These are phyloP conservation scores for Clarireedia paspali DNA, from an alignment of 2,329 filamentous ascomycete genomes.

Conservation along the genomic window DNA sequence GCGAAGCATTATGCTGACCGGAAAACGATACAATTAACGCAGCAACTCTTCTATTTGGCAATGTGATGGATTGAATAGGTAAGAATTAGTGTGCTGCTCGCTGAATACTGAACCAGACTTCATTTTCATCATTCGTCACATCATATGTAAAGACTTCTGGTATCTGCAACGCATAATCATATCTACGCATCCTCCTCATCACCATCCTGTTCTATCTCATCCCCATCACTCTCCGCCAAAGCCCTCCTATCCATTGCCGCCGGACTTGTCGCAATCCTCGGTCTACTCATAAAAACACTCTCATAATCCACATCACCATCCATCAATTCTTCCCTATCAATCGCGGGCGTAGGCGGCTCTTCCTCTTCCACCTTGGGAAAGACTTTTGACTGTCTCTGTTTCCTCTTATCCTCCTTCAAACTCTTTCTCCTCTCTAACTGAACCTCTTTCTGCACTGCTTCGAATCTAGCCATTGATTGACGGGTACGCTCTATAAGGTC, in stretches of 20 bases:
- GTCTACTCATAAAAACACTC: conserved; percentile 77
- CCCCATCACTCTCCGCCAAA: neutral
- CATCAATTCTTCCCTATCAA: conserved; percentile 43
- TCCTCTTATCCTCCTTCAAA: conserved; percentile 35
- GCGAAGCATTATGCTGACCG: too few relatives aligned
- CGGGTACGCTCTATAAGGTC: conserved; percentile 48
- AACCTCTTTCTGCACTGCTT: conserved; percentile 52
- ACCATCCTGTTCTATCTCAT: neutral
- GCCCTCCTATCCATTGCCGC: conserved; percentile 6
- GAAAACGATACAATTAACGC: too few relatives aligned
- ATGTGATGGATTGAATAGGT: too few relatives aligned
- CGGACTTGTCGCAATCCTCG: conserved; percentile 72
- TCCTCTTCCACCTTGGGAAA: conserved; percentile 45
- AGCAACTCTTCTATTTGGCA: too few relatives aligned
- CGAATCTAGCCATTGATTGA: conserved; percentile 54
- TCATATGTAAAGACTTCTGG: too few relatives aligned
- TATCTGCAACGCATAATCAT: too few relatives aligned
- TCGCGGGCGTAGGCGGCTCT: conserved; percentile 19
- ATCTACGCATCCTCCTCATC: too few relatives aligned
- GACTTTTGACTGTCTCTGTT: conserved; percentile 37
- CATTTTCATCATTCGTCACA: too few relatives aligned
- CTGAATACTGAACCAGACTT: too few relatives aligned
- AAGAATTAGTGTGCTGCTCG: too few relatives aligned
- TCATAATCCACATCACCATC: conserved; percentile 56
- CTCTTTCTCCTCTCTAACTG: conserved; percentile 49